Conservation (phyloP, 306 rosid species). For the Senna siamea region DNA sequence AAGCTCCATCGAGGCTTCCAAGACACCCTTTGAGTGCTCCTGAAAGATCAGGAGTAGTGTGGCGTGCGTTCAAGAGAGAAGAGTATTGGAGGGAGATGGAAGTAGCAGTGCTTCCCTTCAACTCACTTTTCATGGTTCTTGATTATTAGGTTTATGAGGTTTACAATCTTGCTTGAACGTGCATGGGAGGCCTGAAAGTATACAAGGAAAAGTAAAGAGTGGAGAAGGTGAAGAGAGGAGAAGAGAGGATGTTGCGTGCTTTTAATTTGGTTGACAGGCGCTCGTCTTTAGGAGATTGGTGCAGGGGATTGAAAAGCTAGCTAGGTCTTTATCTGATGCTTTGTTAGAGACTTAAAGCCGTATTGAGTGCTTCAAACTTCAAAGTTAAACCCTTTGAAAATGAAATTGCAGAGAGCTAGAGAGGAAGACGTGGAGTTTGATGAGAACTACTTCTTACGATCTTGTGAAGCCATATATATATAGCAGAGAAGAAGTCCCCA, state of each 20-base stretch:
- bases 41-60: conserved; percentile 40
- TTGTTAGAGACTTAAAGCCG: too few species aligned
- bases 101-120: conserved; percentile 52
- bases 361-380: neutral
- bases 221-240: neutral
- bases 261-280: conserved; percentile 30
- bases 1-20: conserved; percentile 86
- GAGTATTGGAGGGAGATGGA: conserved; percentile 70
- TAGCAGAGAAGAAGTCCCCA: conserved; percentile 33
- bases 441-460: conserved; percentile 29
- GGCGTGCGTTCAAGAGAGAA: conserved; percentile 52
- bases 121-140: conserved; percentile 66
- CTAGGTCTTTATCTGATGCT: conserved; percentile 38
- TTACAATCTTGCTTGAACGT: conserved; percentile 27
- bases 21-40: conserved; percentile 81
- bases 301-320: conserved; percentile 32
- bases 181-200: conserved; percentile 55
- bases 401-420: conserved; percentile 8
- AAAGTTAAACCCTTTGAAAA: conserved; percentile 17
- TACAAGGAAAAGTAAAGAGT: too few species aligned
- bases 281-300: conserved; percentile 38
- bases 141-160: neutral
- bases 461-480: conserved; percentile 47
- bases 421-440: neutral
- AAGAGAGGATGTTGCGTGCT: conserved; percentile 1